Percentiles rank a stretch among this genome's conserved stretches.
Evolutionary conservation across 202 grass and related monocot genomes (phyloP).

Genomic region (Digitaria exilis): DNA sequence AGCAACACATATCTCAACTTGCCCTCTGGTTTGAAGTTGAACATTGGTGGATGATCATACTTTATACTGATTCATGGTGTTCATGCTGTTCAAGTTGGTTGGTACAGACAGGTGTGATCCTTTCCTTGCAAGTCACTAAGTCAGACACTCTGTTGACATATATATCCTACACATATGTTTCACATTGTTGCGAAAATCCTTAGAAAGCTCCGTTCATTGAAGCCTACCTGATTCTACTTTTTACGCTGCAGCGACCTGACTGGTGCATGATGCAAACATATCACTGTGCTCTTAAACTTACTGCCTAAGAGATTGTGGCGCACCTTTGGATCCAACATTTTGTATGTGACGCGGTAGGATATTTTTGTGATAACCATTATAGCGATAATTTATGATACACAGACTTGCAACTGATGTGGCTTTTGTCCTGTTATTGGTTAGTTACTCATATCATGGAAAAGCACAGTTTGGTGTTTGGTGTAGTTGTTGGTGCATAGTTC

Average conservation of each 20-base stretch:
- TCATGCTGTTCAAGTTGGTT: constrained; percentile 13
- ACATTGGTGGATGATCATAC: constrained; percentile 16
- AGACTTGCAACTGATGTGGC: background rate
- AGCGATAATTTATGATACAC: background rate
- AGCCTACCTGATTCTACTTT: background rate
- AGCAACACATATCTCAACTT: background rate
- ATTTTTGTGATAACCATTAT: background rate
- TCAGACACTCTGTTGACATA: background rate
- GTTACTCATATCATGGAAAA: background rate
- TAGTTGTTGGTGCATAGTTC: too few species aligned
- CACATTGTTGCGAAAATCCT: background rate
- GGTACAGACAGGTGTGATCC: background rate
- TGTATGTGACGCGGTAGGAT: background rate
- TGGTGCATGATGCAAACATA: background rate
- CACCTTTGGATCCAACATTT: background rate
- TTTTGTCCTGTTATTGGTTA: constrained; percentile 3
- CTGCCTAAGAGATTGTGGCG: background rate
- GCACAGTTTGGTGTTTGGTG: too few species aligned
- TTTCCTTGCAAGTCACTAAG: background rate
- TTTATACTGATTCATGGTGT: constrained; percentile 6
- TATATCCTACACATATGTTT: constrained; percentile 9
- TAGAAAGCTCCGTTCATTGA: background rate
- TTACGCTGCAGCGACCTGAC: background rate
- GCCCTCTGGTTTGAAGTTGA: constrained; percentile 10
- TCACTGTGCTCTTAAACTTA: background rate